Evolutionary conservation across 176 grass and related monocot genomes (phyloP).

Genomic region (Panicum miliaceum): DNA sequence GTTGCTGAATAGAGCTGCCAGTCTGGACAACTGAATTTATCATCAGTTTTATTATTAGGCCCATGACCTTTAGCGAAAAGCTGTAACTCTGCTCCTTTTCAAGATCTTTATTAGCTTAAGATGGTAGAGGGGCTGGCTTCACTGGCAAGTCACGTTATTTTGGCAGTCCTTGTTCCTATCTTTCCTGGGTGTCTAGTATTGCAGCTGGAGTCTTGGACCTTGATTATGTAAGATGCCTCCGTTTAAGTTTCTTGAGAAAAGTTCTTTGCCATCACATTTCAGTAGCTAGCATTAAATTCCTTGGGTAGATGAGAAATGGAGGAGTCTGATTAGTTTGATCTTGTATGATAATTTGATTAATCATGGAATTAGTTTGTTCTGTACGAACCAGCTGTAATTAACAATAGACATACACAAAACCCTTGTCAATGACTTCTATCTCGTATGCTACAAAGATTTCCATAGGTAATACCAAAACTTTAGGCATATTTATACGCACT

Average conservation of each 20-base stretch:
- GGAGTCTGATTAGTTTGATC: conserved; percentile 10
- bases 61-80: conserved; percentile 32
- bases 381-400: conserved; percentile 1
- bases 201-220: conserved; percentile 24
- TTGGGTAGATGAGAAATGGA: conserved; percentile 38
- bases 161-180: conserved; percentile 30
- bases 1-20: conserved; percentile 25
- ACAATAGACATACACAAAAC: background rate
- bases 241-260: conserved; percentile 16
- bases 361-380: conserved; percentile 10
- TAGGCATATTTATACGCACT: conserved; percentile 9
- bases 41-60: conserved; percentile 41
- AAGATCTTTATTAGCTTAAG: conserved; percentile 36
- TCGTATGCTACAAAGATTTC: background rate
- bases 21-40: background rate
- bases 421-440: background rate
- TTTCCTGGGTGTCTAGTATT: conserved; percentile 15
- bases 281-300: conserved; percentile 33
- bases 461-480: background rate
- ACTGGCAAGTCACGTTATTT: conserved; percentile 11
- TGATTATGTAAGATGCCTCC: conserved; percentile 44
- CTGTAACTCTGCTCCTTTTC: background rate
- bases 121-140: conserved; percentile 22
- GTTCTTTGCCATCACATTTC: background rate
- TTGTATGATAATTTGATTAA: conserved; percentile 8